These are phyloP conservation scores for Fusarium keratoplasticum DNA, from an alignment of 2,329 filamentous ascomycete species.

Conservation along the genomic window DNA sequence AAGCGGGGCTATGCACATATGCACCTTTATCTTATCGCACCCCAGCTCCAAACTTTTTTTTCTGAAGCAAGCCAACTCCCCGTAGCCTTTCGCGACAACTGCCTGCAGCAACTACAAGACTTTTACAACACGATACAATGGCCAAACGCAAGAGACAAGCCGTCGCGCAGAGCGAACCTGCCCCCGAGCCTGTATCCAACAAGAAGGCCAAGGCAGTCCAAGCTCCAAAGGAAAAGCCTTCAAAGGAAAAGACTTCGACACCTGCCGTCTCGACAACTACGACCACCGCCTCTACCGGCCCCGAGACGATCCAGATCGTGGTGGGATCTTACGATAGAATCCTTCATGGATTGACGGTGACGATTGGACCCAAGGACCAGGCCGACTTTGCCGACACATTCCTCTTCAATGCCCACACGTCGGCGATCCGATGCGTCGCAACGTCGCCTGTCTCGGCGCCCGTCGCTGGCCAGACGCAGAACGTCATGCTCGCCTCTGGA, in stretches of 20 bases:
- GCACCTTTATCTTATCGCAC: slow-evolving; percentile 50
- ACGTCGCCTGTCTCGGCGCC: slow-evolving; percentile 80
- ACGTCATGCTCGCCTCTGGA: slow-evolving; percentile 89
- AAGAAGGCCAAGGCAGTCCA: slow-evolving; percentile 45
- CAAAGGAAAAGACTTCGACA: slow-evolving; percentile 40
- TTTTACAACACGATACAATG: slow-evolving; percentile 49
- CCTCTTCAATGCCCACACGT: slow-evolving; percentile 92
- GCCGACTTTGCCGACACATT: slow-evolving; percentile 90
- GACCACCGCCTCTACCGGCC: slow-evolving; percentile 30
- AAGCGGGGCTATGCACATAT: slow-evolving; percentile 39
- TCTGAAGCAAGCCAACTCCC: slow-evolving; percentile 5
- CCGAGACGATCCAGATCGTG: slow-evolving; percentile 84
- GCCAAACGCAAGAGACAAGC: slow-evolving; percentile 63
- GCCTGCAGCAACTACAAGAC: slow-evolving; percentile 15
- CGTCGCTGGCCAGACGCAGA: slow-evolving; percentile 73
- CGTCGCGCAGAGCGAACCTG: slow-evolving; percentile 40
- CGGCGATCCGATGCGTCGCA: slow-evolving; percentile 89
- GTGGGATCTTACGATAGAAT: slow-evolving; percentile 94
- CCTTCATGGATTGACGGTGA: slow-evolving; percentile 89
- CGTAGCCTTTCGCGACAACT: slow-evolving; percentile 11
- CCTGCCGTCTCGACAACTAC: slow-evolving; percentile 30
- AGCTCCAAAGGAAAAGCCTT: slow-evolving; percentile 22
- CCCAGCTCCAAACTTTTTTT: slow-evolving; percentile 42
- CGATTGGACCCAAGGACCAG: slow-evolving; percentile 59
- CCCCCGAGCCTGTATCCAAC: slow-evolving; percentile 34